Base-by-base conservation (phyloP, 257 asterid genomes). In the Nicotiana sylvestris region DNA sequence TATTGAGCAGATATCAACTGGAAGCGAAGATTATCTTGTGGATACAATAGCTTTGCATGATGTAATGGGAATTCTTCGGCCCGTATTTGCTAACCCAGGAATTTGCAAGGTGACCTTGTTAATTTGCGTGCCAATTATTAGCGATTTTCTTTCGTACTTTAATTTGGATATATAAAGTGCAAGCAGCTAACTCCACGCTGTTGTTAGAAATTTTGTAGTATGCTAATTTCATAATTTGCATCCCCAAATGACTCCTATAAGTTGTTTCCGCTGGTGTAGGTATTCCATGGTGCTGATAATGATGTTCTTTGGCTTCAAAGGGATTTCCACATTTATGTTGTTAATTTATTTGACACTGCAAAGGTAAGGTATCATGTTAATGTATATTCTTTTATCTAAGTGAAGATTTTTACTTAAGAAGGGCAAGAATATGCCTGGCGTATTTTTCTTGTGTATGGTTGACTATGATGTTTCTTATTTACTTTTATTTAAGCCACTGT, bases 291-390 rank as follows among this genome's bases (percentile, higher is more conserved):
- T 81, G 97, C 99, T 83, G 98, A 96, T 88, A 94, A 90, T 89
- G 99, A 96, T 88, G 89, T 96, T 83, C 92, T 96, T 84, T 96
- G 99, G 99, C 98, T 96, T 79, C 98, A 96, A 91, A 91, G 99
- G 83, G 98, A 96, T 86, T 96, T 93, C 84, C 99, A 96, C 86
- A 89, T 96, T 69, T 96, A 96, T 86, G 93, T 96, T 84, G 98
- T 96, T 83, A 94, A 93, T 86, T 86, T 94, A 85, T 96, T 96
- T 84, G 99, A 96, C 88, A 96, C 99, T 0, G 98, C 97, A 64
- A 94, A 96, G 99, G 99, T 94, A 85, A 88, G 81, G 61, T 81
- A 4, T 76, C 81, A 12, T 80, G 3, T 33, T 49, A 62, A 29
- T 53, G 17, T 80, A 66, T 53, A 12, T 69, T 66, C 74, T 83